These are phyloP conservation scores for Paramecium sexaurelia DNA, from an alignment of 73 alveolate species.

Conservation along the genomic window DNA sequence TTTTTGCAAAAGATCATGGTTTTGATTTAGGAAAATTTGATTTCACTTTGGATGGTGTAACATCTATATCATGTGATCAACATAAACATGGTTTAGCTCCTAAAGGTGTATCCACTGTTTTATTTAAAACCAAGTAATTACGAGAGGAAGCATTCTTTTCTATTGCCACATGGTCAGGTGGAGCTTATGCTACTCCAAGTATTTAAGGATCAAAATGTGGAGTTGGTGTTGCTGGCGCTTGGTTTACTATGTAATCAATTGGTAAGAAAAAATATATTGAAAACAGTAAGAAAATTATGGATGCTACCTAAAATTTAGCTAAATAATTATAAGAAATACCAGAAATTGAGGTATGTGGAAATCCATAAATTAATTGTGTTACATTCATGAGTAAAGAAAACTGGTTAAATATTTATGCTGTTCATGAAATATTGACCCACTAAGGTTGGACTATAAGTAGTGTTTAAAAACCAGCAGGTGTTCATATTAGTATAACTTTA, in stretches of 20 bases:
- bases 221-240: slow-evolving; percentile 94
- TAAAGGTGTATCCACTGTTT: slow-evolving; percentile 95
- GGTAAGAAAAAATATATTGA: slow-evolving; percentile 90
- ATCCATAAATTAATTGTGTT: slow-evolving; percentile 67
- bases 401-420: slow-evolving; percentile 59
- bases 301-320: slow-evolving; percentile 76
- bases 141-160: slow-evolving; percentile 86
- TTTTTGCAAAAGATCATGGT: slow-evolving; percentile 91
- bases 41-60: slow-evolving; percentile 97
- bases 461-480: slow-evolving; percentile 77
- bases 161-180: slow-evolving; percentile 93
- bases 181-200: slow-evolving; percentile 89
- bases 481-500: slow-evolving; percentile 77
- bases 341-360: slow-evolving; percentile 77
- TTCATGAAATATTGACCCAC: slow-evolving; percentile 68
- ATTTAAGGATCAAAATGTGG: slow-evolving; percentile 96
- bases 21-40: slow-evolving; percentile 88
- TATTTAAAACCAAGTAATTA: slow-evolving; percentile 84
- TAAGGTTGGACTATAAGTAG: slow-evolving; percentile 79
- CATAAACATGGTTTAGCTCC: slow-evolving; percentile 99
- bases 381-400: neutral
- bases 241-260: slow-evolving; percentile 89
- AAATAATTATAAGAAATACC: slow-evolving; percentile 79
- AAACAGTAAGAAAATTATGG: slow-evolving; percentile 77
- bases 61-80: slow-evolving; percentile 97